Conservation (phyloP, 257 asterid genomes). For the Solanum bulbocastanum region DNA sequence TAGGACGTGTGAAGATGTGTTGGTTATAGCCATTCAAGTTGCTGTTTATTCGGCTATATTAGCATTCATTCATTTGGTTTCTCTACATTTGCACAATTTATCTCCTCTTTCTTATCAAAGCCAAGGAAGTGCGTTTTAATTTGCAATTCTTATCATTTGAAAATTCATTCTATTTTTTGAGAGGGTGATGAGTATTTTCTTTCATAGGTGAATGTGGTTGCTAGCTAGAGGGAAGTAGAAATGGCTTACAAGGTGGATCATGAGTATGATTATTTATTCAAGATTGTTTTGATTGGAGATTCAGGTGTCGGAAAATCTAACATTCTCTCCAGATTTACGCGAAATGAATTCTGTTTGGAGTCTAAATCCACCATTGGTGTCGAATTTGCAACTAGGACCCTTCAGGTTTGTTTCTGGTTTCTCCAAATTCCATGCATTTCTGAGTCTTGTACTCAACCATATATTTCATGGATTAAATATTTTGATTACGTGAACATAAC, state of each 20-base stretch:
- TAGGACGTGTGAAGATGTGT: not conserved
- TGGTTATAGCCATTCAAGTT: not conserved
- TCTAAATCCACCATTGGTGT: constrained; percentile 46
- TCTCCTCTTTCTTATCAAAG: not conserved
- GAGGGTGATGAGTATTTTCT: not conserved
- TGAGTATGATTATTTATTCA: constrained; percentile 33
- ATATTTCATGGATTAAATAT: not conserved
- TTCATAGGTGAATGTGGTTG: not conserved
- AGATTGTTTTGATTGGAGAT: constrained; percentile 35
- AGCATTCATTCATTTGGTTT: not conserved
- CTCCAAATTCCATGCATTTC: not conserved
- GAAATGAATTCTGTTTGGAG: constrained; percentile 36
- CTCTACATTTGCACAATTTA: not conserved
- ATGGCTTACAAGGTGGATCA: constrained; percentile 42
- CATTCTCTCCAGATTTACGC: constrained; percentile 32
- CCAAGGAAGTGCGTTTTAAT: not conserved
- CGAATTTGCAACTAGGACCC: constrained; percentile 41
- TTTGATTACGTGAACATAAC: not conserved
- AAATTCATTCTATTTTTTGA: not conserved
- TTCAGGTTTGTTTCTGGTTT: constrained; percentile 18
- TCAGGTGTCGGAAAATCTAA: constrained; percentile 42
- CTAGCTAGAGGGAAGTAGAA: not conserved
- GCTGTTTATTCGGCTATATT: not conserved
- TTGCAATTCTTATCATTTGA: not conserved
- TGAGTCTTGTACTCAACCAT: not conserved